phyloP scores from a whole-genome alignment of 768 basidiomycete genomes.

The Mycena galericulata region DNA sequence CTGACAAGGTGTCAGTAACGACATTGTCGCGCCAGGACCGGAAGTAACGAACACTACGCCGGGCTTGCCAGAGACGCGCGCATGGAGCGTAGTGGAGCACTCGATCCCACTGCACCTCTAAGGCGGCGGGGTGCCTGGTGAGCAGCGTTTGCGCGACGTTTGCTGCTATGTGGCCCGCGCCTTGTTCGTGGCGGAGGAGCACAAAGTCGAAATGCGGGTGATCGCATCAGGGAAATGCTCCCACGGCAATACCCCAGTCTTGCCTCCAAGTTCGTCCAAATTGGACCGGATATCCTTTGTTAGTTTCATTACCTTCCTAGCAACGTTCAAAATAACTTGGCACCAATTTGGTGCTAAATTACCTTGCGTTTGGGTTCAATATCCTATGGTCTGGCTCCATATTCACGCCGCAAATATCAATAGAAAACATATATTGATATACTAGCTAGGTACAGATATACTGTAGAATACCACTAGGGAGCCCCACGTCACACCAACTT shows the following conservation, averaged over 20 bases:
- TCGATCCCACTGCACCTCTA: no score
- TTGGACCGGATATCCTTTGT: background rate
- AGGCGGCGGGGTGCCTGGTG: no score
- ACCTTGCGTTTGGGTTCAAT: background rate
- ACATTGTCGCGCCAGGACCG: conserved; percentile 99
- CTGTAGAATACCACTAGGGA: no score
- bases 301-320: background rate
- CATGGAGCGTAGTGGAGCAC: no score
- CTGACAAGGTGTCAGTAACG: conserved; percentile 94
- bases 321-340: background rate
- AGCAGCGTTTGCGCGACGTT: no score
- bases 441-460: no score
- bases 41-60: conserved; percentile 95
- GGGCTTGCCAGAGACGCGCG: conserved; percentile 96
- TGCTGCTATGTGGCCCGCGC: conserved; percentile 98
- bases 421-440: no score
- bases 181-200: no score
- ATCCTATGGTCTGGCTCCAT: no score
- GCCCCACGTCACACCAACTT: no score
- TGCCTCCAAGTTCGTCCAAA: conserved; percentile 1
- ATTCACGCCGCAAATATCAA: no score
- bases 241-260: conserved; percentile 3
- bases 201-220: conserved; percentile 96
- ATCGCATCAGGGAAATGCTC: background rate
- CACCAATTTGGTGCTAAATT: background rate